Evolutionary conservation across 2,329 filamentous ascomycete genomes (phyloP).

Genomic region (Nothomitra cinnamomea): DNA sequence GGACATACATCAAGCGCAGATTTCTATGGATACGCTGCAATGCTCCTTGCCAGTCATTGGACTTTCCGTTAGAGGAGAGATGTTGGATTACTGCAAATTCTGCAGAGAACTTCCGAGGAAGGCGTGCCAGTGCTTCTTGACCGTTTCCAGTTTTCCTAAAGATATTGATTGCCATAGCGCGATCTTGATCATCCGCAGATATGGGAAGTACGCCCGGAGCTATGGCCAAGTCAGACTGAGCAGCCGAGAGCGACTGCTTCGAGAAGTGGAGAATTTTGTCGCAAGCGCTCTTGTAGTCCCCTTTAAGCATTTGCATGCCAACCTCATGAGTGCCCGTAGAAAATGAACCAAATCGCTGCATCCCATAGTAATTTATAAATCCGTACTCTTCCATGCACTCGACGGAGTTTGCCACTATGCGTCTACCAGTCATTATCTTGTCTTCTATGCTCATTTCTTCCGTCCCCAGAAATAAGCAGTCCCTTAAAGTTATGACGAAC

Average conservation of each 20-base stretch:
- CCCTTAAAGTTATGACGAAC: constrained; percentile 80
- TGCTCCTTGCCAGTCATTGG: constrained; percentile 63
- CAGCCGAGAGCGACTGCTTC: constrained; percentile 39
- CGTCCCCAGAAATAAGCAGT: constrained; percentile 47
- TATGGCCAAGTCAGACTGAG: constrained; percentile 28
- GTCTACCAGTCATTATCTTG: constrained; percentile 28
- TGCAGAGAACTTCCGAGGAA: constrained; percentile 69
- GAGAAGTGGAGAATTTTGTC: constrained; percentile 61
- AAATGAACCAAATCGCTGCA: constrained; percentile 93
- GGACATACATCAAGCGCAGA: constrained; percentile 83
- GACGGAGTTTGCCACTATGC: constrained; percentile 41
- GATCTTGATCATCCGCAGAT: constrained; percentile 58
- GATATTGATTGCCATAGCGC: constrained; percentile 60
- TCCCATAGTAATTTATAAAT: constrained; percentile 94
- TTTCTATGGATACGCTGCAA: constrained; percentile 65
- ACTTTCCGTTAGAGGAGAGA: constrained; percentile 32
- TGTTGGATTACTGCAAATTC: constrained; percentile 67
- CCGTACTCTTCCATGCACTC: constrained; percentile 53
- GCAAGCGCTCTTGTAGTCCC: constrained; percentile 65
- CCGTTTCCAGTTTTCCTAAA: constrained; percentile 48
- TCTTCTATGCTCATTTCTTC: constrained; percentile 16
- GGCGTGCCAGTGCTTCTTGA: constrained; percentile 41
- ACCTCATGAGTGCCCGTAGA: constrained; percentile 69
- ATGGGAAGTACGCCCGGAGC: constrained; percentile 24
- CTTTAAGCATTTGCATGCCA: constrained; percentile 68